Base-by-base conservation (phyloP, 2,329 filamentous ascomycete genomes). In the Dryadomyces quercivorus region DNA sequence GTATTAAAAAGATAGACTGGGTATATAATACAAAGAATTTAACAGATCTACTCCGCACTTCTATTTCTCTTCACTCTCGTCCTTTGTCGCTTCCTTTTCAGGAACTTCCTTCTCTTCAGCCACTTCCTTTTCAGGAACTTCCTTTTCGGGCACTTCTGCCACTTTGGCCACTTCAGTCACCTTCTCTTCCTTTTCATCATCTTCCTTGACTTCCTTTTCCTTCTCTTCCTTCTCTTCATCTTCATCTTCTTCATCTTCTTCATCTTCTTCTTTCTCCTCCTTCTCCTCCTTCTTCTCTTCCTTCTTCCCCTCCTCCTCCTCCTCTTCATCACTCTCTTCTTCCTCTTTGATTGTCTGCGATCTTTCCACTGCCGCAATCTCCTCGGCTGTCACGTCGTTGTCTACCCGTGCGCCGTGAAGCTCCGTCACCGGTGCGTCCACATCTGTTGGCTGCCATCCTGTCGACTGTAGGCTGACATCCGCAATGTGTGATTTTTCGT, bases 291-390 rank as follows among this genome's bases (percentile, higher is more conserved):
- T 22, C 13, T 63, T 59, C 1, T 64, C 63, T 2, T 61, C 62
- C 8, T 63, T 59, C 4, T 65, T 62, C 5, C 68, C 64, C 0
- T 64, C 63, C 6, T 68, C 61, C 1, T 66, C 67, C 1, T 64
- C 63, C 9, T 67, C 64, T 5, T 65, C 63, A 55, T 72, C 67
- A 22, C 64, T 52, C 46, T 68, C 66, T 0, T 67, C 59, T 56
- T 67, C 70, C 64, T 76, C 71, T 51, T 68, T 64, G 21, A 71
- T 72, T 16, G 65, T 62, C 62, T 70, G 63, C 20, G 65, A 64
- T 58, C 66, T 67, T 61, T 73, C 71, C 12, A 70, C 59, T 10
- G 66, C 68, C 22, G 69, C 66, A 53, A 70, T 70, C 59, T 72
- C 66, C 50, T 68, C 69, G 10, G 65, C 52, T 13, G 66, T 66